Conservation (phyloP, 2,329 filamentous ascomycete genomes). For the Sordariomycetes sp. region DNA sequence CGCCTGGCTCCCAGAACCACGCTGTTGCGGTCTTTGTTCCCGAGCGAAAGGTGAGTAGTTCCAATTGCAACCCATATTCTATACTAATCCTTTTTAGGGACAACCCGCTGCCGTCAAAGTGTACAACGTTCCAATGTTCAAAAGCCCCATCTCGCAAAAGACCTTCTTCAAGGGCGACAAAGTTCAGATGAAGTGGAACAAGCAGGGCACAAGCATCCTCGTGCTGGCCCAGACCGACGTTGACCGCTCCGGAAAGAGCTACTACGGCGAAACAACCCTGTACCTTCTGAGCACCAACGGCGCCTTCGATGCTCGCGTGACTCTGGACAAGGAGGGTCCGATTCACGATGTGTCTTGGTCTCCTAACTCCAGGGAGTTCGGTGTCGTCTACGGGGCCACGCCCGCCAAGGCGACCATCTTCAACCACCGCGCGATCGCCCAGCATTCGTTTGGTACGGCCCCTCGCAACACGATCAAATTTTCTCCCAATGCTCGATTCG, state of each 20-base stretch:
- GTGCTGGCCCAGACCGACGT: constrained; percentile 97
- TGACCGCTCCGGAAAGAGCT: constrained; percentile 97
- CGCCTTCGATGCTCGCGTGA: constrained; percentile 83
- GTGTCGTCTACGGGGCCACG: constrained; percentile 97
- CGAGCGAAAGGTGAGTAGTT: constrained; percentile 70
- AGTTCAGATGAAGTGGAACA: constrained; percentile 97
- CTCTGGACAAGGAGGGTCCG: constrained; percentile 91
- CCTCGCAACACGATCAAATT: constrained; percentile 94
- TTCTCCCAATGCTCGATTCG: constrained; percentile 87
- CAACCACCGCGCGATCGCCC: constrained; percentile 75
- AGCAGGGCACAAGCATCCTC: constrained; percentile 79
- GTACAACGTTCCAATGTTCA: constrained; percentile 86
- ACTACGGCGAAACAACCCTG: constrained; percentile 96
- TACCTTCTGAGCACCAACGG: constrained; percentile 91
- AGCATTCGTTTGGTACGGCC: constrained; percentile 76
- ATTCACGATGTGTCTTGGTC: constrained; percentile 99
- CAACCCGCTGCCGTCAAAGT: constrained; percentile 91
- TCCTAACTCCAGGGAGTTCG: constrained; percentile 94
- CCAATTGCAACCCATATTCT: neutral
- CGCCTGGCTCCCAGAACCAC: constrained; percentile 73
- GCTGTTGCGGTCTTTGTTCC: constrained; percentile 92
- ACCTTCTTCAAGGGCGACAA: constrained; percentile 99
- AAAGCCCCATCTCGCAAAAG: constrained; percentile 81
- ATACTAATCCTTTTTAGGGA: constrained; percentile 46
- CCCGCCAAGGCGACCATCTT: constrained; percentile 99